Evolutionary conservation across 257 asterid species (phyloP).

Genomic region (Fraxinus pennsylvanica): DNA sequence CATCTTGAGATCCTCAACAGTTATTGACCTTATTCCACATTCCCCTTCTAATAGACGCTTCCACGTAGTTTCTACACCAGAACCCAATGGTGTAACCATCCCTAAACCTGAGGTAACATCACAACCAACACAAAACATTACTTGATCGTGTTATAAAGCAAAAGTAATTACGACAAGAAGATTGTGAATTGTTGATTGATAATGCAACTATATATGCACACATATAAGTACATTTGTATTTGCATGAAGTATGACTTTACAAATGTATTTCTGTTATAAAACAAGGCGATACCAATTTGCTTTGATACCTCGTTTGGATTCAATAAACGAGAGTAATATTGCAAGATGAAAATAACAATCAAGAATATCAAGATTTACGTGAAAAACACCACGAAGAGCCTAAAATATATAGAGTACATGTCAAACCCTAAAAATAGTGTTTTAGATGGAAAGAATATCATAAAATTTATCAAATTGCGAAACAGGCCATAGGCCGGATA

Average conservation of each 20-base stretch:
- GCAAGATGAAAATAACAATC: too few species aligned
- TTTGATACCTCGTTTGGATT: too few species aligned
- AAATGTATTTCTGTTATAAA: too few species aligned
- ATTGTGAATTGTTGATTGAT: constrained; percentile 3
- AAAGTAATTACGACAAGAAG: constrained; percentile 19
- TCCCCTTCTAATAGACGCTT: constrained; percentile 70
- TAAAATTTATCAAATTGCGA: too few species aligned
- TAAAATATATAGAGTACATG: too few species aligned
- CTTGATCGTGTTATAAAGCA: neutral
- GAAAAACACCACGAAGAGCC: too few species aligned
- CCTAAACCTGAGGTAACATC: constrained; percentile 65
- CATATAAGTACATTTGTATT: neutral
- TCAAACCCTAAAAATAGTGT: too few species aligned
- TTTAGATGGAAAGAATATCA: too few species aligned
- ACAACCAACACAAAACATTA: constrained; percentile 17
- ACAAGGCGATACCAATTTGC: too few species aligned
- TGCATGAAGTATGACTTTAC: neutral
- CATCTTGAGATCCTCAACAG: constrained; percentile 82
- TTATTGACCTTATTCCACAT: constrained; percentile 76
- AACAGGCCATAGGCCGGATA: too few species aligned
- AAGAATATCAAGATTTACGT: too few species aligned
- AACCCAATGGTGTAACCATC: constrained; percentile 90
- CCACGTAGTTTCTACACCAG: constrained; percentile 86
- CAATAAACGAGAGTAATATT: too few species aligned
- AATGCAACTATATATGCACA: neutral